Conservation (phyloP, 2,329 filamentous ascomycete species). For the Botrytis deweyae region DNA sequence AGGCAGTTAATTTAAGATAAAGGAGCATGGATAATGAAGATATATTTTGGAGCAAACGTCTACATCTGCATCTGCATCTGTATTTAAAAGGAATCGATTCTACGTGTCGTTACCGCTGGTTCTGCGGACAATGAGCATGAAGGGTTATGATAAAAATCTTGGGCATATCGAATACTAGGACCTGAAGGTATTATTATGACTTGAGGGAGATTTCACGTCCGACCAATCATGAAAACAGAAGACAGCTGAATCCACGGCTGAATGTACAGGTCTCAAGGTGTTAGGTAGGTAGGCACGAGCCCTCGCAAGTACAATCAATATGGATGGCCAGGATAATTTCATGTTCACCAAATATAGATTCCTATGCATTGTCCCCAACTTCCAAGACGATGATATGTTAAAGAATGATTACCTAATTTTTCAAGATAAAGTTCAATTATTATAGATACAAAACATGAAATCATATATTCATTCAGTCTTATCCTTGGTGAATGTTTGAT, state of each 20-base stretch:
- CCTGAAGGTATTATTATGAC: neutral
- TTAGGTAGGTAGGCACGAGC: neutral
- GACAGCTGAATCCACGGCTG: neutral
- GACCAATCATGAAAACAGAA: neutral
- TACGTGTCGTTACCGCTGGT: neutral
- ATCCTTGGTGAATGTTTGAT: slow-evolving; percentile 9
- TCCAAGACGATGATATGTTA: neutral
- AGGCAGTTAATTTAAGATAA: neutral
- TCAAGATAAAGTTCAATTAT: neutral
- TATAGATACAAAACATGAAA: slow-evolving; percentile 9
- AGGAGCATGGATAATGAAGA: neutral
- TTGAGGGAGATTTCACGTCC: neutral
- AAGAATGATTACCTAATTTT: neutral
- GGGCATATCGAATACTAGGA: neutral
- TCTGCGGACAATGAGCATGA: neutral
- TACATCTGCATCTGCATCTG: neutral
- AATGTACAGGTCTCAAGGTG: neutral
- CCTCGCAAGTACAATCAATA: neutral
- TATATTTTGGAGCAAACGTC: neutral
- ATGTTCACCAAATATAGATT: neutral
- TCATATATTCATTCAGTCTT: slow-evolving; percentile 13
- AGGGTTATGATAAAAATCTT: neutral
- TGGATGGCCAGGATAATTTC: neutral
- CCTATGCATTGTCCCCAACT: neutral
- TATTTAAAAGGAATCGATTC: neutral